Base-by-base conservation (phyloP, 257 asterid genomes). In the Lantana camara region DNA sequence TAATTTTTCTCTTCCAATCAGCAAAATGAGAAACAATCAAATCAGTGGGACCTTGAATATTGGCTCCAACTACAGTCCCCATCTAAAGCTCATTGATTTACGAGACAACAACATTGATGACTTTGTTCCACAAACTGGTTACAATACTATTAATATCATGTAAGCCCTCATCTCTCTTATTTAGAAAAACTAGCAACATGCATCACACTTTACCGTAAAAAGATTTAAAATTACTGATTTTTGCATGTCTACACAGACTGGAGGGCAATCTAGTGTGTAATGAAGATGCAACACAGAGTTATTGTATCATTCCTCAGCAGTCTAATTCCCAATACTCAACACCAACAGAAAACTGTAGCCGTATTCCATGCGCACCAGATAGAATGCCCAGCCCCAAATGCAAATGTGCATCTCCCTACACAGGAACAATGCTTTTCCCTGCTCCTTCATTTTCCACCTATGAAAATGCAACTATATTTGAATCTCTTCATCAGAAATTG, bases 401-500 rank as follows among this genome's bases (percentile, higher is more conserved):
- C 79, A 70, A 63, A 62, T 92, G 98, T 75, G 81, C 89, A 52
- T 70, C 75, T 77, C 96, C 98, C 34, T 92, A 86, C 68, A 61
- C 80, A 0, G 98, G 98, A 22, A 82, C 53, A 38, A 71, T 92
- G 4, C 23, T 58, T 61, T 92, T 92, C 56, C 81, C 96, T 20
- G 87, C 95, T 53, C 95, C 95, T 64, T 86, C 95, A 32, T 89
- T 89, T 71, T 92, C 95, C 70, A 57, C 68, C 86, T 75, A 75
- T 59, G 84, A 72, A 38, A 89, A 89, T 74, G 5, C 49, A 0
- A 75, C 58, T 17, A 15, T 23, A 7, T 92, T 69, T 42, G 66
- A 4, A 15, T 49, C 53, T 5, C 88, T 91, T 60, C 73, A 83
- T 29, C 15, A 57, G 2, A n/a, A 57, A 0, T 16, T 91, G 84